Base-by-base conservation (phyloP, 2,329 filamentous ascomycete species). In the Helotiales sp. region DNA sequence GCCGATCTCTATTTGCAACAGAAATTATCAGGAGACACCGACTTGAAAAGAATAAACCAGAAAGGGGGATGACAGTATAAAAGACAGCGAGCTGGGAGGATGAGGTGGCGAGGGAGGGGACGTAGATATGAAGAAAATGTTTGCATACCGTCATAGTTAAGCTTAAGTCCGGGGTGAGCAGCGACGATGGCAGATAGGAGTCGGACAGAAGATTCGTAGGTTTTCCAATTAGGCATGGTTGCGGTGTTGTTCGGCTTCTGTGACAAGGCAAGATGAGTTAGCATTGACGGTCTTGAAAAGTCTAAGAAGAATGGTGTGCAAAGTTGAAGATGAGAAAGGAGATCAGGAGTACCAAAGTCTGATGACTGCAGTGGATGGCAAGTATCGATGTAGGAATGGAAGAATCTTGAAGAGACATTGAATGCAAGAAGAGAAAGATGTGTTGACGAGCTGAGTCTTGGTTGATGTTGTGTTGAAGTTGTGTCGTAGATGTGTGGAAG, bases 181-280 rank as follows among this genome's bases (percentile, higher is more conserved):
- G 84, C 85, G 0, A 88, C 73, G 24, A 87, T 79, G 5, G 85
- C 84, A 1, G 83, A 80, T 2, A 87, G 75, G 33, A 88, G 79
- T 46, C 85, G 83, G 19, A 79, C 78, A 63, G 84, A 82, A 0
- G 81, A 76, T 69, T 87, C 84, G 68, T 84, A 85, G 2, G 76
- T 77, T 61, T 80, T 81, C 73, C 86, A 87, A 63, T 84, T 86
- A 3, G 80, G 74, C 81, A 84, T 83, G 1, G 17, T 71, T 63
- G 38, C 31, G 64, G 12, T 48, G 54, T 0, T 53, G 24, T 7
- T 15, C 12, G 13, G 30, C 15, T 51, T 22, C 59, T 61, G 52
- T 58, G 27, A 27, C 13, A 46, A 34, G 22, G 52, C 46, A 44
- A 57, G 25, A n/a, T 7, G 25, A 31, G 30, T 51, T 13, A 55